Evolutionary conservation across 2,329 filamentous ascomycete genomes (phyloP).

Genomic region (Colletotrichum cereale): DNA sequence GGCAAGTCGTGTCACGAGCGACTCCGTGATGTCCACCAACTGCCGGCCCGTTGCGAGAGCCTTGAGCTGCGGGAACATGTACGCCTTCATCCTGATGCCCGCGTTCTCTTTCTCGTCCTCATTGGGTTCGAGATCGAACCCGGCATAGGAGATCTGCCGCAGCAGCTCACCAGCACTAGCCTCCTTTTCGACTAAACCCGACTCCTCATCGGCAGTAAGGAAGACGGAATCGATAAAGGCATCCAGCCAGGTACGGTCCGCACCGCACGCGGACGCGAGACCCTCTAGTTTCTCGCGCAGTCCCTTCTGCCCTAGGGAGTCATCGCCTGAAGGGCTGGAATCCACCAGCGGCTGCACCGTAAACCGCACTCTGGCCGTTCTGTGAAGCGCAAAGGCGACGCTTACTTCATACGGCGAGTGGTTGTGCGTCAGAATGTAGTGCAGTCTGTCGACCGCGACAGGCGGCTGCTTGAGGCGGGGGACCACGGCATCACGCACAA

Average conservation of each 20-base stretch:
- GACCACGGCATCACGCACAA: conserved; percentile 18
- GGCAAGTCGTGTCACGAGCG: conserved; percentile 1
- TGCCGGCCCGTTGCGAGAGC: conserved; percentile 17
- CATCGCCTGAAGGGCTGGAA: not conserved
- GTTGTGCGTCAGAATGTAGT: conserved; percentile 25
- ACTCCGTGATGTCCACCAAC: not conserved
- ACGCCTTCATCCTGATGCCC: conserved; percentile 24
- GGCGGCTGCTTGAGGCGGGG: conserved; percentile 23
- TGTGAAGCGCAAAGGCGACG: conserved; percentile 20
- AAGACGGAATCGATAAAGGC: conserved; percentile 18
- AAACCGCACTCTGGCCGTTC: conserved; percentile 19
- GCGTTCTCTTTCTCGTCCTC: conserved; percentile 6
- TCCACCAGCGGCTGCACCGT: conserved; percentile 25
- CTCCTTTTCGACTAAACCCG: not conserved
- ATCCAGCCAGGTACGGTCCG: conserved; percentile 18
- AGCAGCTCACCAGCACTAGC: not conserved
- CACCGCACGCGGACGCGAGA: conserved; percentile 13
- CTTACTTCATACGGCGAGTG: conserved; percentile 25
- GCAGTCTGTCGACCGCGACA: not conserved
- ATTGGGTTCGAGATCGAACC: conserved; percentile 25
- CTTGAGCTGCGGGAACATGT: conserved; percentile 30
- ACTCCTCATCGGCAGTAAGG: conserved; percentile 14
- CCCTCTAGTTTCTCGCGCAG: conserved; percentile 22
- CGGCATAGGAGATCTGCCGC: conserved; percentile 13
- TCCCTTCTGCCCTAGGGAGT: conserved; percentile 15